Evolutionary conservation across 768 basidiomycete genomes (phyloP), one percentile per base, ranked within the genome.

Genomic region (Trametes gibbosa): DNA sequence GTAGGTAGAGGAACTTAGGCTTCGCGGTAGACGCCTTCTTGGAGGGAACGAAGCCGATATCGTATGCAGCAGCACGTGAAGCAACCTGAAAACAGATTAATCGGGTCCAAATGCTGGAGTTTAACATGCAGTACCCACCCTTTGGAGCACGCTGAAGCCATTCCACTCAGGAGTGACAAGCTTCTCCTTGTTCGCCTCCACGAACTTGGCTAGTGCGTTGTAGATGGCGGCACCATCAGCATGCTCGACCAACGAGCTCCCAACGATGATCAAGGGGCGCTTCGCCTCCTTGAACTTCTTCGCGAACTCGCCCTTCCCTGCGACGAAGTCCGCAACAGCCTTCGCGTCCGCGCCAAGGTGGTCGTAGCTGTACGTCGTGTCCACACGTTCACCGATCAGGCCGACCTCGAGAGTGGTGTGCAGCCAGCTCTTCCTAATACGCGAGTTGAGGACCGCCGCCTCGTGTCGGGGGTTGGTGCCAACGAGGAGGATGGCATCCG

Each of bases 391-490:
- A 27, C 97, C 97, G 58, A 99, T 85, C 34, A 96, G 73, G 40
- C 90, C 97, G 34, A 97, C 81, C 67, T 98, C 92, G 32, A 95
- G 80, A 46, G 85, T 82, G 6, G 86, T 86, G 69, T 95, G 89
- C 64, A 99, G 71, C 91, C 93, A 99, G 66, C 85, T 89, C 80
- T 94, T 95, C 66, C 97, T 84, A 67, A 99, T 92, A 62, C 97
- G 92, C 24, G 95, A 94, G 80, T 98, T 99, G 64, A 98, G 80
- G 55, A 98, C 95, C 21, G 97, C 90, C 5, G 95, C 97, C 74
- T 99, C 97, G 70, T 98, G 95, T 19, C 97, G 82, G 10, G 96
- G 96, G 76, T 98, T 97, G 42, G 95, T 97, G 56, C 96, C 97
- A 65, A 98, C 85, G 27, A 99, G 84, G 8, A 98, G 84, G 64